Evolutionary conservation across 169 alveolate genomes (phyloP).

Genomic region (Plasmodium fragile): DNA sequence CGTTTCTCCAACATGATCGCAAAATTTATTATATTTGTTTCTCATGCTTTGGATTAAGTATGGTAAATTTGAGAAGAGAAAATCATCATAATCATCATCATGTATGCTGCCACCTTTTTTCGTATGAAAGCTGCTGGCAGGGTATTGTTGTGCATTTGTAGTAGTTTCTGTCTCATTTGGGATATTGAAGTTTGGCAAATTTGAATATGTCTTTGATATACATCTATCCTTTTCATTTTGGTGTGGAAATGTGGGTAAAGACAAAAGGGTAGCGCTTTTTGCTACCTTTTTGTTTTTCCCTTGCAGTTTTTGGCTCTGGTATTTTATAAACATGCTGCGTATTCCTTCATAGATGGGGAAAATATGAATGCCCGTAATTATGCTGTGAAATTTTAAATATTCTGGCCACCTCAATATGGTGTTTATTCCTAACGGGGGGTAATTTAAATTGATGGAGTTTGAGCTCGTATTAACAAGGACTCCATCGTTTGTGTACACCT

Average conservation of each 20-base stretch:
- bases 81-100: constrained; percentile 8
- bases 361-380: constrained; percentile 40
- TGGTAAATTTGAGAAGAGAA: constrained; percentile 7
- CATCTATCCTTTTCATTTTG: constrained; percentile 38
- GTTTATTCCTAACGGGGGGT: background rate
- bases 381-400: constrained; percentile 10
- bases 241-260: constrained; percentile 44
- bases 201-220: constrained; percentile 18
- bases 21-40: constrained; percentile 30
- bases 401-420: constrained; percentile 33
- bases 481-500: background rate
- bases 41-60: background rate
- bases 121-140: background rate
- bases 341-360: constrained; percentile 47
- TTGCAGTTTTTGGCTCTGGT: constrained; percentile 8
- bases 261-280: background rate
- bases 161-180: background rate
- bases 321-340: constrained; percentile 10
- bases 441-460: background rate
- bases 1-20: constrained; percentile 46
- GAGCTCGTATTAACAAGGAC: background rate
- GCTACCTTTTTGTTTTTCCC: constrained; percentile 5
- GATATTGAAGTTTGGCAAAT: constrained; percentile 9
- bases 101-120: background rate
- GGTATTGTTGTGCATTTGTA: background rate